A percentile compares a stretch with the other conserved stretches of the same genome.
phyloP scores from a whole-genome alignment of 306 rosid species.

The Parietaria judaica region DNA sequence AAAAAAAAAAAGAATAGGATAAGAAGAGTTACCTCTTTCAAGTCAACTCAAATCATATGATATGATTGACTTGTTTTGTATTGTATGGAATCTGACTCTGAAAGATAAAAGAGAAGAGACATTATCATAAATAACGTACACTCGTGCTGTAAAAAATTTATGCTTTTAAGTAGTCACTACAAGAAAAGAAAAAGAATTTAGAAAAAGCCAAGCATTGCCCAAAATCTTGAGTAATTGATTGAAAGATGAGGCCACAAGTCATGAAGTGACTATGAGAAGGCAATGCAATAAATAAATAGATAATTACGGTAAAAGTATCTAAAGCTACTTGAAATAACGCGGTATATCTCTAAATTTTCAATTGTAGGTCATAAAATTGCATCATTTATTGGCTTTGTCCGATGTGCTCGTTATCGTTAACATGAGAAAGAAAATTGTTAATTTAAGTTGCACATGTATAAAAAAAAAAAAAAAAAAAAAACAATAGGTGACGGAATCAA shows the following conservation, averaged over 20 bases:
- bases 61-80: not conserved
- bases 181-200: not conserved
- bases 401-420: no score
- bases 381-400: no score
- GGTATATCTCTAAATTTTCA: no score
- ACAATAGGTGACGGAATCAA: no score
- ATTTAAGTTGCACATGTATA: no score
- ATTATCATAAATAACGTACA: not conserved
- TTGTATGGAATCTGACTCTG: constrained; percentile 7
- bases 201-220: no score
- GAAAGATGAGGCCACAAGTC: not conserved
- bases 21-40: not conserved
- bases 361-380: no score
- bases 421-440: no score
- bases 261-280: not conserved
- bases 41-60: not conserved
- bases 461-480: no score
- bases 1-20: no score
- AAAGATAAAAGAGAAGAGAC: not conserved
- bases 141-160: not conserved
- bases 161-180: not conserved
- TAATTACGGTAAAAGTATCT: no score
- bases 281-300: not conserved
- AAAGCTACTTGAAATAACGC: no score
- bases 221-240: not conserved